Evolutionary conservation across 495 filamentous ascomycete species (phyloP).

Genomic region (Neurospora sp.): DNA sequence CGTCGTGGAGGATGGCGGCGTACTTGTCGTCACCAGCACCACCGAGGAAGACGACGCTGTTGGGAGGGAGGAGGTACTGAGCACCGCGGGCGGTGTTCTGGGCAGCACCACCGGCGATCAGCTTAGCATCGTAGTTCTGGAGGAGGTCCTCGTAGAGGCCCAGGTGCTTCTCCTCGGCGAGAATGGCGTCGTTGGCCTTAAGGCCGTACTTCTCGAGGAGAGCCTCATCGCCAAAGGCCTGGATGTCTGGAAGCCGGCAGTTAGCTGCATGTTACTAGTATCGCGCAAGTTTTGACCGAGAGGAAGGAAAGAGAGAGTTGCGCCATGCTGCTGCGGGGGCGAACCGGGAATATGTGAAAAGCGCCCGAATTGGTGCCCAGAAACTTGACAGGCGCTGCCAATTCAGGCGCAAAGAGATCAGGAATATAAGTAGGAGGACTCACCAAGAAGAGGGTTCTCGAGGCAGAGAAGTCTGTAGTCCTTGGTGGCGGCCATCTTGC

Average conservation of each 20-base stretch:
- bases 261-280: background rate
- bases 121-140: conserved; percentile 74
- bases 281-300: background rate
- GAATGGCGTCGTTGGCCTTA: conserved; percentile 94
- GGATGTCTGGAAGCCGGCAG: conserved; percentile 57
- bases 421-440: conserved; percentile 9
- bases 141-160: conserved; percentile 86
- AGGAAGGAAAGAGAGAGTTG: background rate
- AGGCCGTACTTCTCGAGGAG: conserved; percentile 86
- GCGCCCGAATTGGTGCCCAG: background rate
- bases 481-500: conserved; percentile 58
- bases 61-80: conserved; percentile 83
- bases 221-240: conserved; percentile 68
- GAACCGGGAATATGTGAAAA: background rate
- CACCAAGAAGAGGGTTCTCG: conserved; percentile 94
- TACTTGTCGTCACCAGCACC: conserved; percentile 89
- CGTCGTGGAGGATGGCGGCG: conserved; percentile 70
- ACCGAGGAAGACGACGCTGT: conserved; percentile 85
- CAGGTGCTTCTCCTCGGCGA: conserved; percentile 84
- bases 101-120: conserved; percentile 92
- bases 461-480: conserved; percentile 80
- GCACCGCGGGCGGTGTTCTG: conserved; percentile 97
- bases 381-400: background rate
- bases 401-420: conserved; percentile 5
- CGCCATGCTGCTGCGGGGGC: background rate